These are phyloP conservation scores for Sphagnum tenellum DNA, from an alignment of 225 moss, liverwort and hornwort species.

Conservation along the genomic window DNA sequence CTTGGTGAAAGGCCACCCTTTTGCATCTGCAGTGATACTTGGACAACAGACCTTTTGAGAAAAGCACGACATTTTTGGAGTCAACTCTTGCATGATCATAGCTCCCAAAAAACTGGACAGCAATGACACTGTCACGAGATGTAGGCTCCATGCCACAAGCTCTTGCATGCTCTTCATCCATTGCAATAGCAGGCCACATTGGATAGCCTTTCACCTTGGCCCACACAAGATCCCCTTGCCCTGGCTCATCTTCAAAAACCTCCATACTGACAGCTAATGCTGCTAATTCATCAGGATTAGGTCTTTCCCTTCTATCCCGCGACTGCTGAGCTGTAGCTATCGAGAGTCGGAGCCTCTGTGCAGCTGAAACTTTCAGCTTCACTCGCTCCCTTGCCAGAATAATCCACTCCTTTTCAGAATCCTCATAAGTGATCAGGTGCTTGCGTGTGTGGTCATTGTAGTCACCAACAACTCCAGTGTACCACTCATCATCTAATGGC, in stretches of 20 bases:
- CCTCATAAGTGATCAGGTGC: constrained; percentile 52
- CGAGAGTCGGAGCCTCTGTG: constrained; percentile 32
- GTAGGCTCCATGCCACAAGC: constrained; percentile 31
- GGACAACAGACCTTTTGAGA: constrained; percentile 39
- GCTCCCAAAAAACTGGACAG: constrained; percentile 60
- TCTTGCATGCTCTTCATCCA: constrained; percentile 50
- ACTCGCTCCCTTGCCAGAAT: constrained; percentile 44
- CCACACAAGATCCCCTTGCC: constrained; percentile 49
- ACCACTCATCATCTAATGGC: constrained; percentile 53
- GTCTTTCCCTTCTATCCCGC: constrained; percentile 9
- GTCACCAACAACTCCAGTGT: constrained; percentile 44
- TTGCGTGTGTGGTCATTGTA: constrained; percentile 40
- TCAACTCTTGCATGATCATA: constrained; percentile 44
- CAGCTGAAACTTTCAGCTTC: constrained; percentile 41
- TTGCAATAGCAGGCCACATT: constrained; percentile 53
- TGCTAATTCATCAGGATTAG: constrained; percentile 42
- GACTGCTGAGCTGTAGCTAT: constrained; percentile 23
- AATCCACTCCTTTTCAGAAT: constrained; percentile 48
- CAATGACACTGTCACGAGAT: constrained; percentile 31
- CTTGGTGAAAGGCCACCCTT: constrained; percentile 42
- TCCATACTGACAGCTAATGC: constrained; percentile 37
- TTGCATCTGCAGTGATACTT: constrained; percentile 49
- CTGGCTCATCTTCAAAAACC: constrained; percentile 32
- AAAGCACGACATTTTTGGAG: constrained; percentile 26
- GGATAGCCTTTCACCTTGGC: constrained; percentile 55